Evolutionary conservation across 768 basidiomycete genomes (phyloP), one percentile per base, ranked within the genome.

Genomic region (Inosperma sp.): DNA sequence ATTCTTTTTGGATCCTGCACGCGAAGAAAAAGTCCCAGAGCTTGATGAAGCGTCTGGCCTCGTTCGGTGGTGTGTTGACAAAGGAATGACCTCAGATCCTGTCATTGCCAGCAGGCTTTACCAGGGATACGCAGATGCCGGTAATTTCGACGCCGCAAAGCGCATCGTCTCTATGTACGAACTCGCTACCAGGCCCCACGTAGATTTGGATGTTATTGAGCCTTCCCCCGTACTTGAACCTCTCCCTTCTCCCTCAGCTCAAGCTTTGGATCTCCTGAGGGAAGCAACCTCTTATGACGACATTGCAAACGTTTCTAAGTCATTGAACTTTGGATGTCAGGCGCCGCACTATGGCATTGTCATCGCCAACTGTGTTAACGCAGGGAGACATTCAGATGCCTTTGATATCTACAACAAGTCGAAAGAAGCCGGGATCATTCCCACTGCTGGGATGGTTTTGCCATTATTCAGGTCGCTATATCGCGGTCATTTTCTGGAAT

Each of bases 381-480:
- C 65, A 1, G 69, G 68, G 14, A 64, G 76, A 40, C 47, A 72
- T 5, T 16, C 54, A 1, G 65, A 70, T 14, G 84, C 79, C 2
- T 56, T 81, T 21, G 61, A 67, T 3, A 67, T 83, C 14, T 88
- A 85, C 61, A 58, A 72, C 21, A 65, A 71, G 30, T 71, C 78
- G 48, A 72, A 67, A 52, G 53, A 61, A 9, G 62, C 68, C 10
- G 78, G 77, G 19, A 62, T 83, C 16, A 58, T 56, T 3, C 79
- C 80, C 4, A 77, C 79, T 22, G 70, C 78, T 6, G 67, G 65
- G 37, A 66, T 86, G 43, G 66, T 83, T 16, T 72, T 72, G n/a
- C 81, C 80, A 3, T 61, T 88, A 3, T 68, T 89, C 21, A 73
- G 67, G 22, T 62, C 66, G 13, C 65, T 87, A 16, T 81, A 80